Conservation (phyloP, 345 rosid genomes). For the Hibiscus mutabilis region DNA sequence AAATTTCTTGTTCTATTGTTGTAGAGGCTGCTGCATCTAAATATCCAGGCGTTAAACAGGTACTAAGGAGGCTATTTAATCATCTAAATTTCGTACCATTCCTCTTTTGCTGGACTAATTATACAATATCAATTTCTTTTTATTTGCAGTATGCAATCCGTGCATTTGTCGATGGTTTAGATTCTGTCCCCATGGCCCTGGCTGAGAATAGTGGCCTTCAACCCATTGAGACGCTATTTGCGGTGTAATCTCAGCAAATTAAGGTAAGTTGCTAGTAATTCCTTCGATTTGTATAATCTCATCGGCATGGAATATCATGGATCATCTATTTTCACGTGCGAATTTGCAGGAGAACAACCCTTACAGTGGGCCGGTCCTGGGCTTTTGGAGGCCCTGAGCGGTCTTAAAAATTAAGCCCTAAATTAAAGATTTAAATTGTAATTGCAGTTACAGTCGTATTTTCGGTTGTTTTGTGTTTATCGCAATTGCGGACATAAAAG, state of each 20-base stretch:
- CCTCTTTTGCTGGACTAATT: not conserved
- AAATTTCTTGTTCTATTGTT: conserved; percentile 80
- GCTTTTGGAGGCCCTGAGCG: too few relatives aligned
- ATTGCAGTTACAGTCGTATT: too few relatives aligned
- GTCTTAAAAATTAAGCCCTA: too few relatives aligned
- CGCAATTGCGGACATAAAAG: too few relatives aligned
- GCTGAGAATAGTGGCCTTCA: conserved; percentile 96
- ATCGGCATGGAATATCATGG: not conserved
- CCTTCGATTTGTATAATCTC: not conserved
- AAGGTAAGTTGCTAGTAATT: conserved; percentile 36
- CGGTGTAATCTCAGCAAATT: conserved; percentile 85
- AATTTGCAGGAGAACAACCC: conserved; percentile 69
- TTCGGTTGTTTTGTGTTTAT: too few relatives aligned
- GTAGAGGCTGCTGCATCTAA: conserved; percentile 85
- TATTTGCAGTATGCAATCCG: conserved; percentile 78
- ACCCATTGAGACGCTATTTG: conserved; percentile 90
- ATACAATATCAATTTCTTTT: not conserved
- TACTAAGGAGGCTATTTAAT: conserved; percentile 6
- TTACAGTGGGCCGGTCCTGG: too few relatives aligned
- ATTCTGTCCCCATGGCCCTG: conserved; percentile 79
- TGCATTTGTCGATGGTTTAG: conserved; percentile 92
- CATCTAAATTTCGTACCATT: not conserved
- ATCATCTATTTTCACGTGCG: not conserved
- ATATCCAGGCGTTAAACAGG: conserved; percentile 93
- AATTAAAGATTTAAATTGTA: too few relatives aligned